Base-by-base conservation (phyloP, 768 basidiomycete species). In the Tylopilus sp. region DNA sequence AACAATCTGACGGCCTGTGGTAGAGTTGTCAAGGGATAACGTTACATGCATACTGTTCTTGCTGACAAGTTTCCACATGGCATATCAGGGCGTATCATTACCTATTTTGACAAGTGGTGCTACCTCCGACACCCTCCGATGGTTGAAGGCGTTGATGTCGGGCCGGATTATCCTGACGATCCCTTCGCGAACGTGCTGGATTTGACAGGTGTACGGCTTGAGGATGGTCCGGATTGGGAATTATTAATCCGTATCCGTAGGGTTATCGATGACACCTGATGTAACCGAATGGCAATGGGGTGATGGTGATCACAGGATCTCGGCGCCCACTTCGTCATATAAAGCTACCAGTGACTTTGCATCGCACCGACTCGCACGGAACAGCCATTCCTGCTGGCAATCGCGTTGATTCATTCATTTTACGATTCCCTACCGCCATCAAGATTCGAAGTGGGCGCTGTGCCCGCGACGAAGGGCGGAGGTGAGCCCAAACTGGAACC, bases 131-230 rank as follows among this genome's bases (percentile, higher is more conserved):
- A 36, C 56, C 59, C 65, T 67, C 63, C 63, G 63, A 60, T 31
- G 47, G n/a, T n/a, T 45, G 50, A 26, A 33, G 41, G 37, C 21
- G 22, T 33, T 50, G 53, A 49, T 43, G 43, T 55, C 67, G 67
- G 67, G 13, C 67, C 64, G 67, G 58, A 37, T 56, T 53, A 56
- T 52, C 65, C 57, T 67, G 68, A 63, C 67, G 65, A 68, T 68
- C 67, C 53, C 68, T 64, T 66, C 64, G 60, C 63, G 66, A 66
- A 65, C 24, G 50, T 14, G 50, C 50, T 42, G 48, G 38, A 56
- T 60, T 56, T 50, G 64, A 55, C 58, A 64, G 52, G 28, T 38
- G 50, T 40, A 48, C 42, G 51, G 53, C 46, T n/a, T 55, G 58
- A 53, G 54, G 44, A 11, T 56, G 38, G 47, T 66, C 60, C 56